Evolutionary conservation across 441 rosid species (phyloP).

Genomic region (Isatis lusitanica): DNA sequence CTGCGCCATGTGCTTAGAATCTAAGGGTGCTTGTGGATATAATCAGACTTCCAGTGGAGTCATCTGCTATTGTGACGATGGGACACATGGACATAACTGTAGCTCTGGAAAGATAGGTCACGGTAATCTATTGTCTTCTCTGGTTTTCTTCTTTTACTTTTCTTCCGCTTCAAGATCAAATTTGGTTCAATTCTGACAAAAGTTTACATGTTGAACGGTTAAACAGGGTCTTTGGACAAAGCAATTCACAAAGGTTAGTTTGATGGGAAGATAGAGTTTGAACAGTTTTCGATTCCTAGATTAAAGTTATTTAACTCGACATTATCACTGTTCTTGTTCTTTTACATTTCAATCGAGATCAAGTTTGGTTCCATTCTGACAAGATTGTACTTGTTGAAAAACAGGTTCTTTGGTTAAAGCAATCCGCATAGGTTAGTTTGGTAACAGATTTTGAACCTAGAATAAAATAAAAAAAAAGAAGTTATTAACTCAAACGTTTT

Average conservation of each 20-base stretch:
- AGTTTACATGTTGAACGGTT: background rate
- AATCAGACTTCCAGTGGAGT: conserved; percentile 3
- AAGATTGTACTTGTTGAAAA: no score
- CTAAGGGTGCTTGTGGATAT: conserved; percentile 51
- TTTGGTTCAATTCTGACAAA: background rate
- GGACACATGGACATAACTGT: background rate
- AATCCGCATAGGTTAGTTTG: no score
- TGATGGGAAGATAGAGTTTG: background rate
- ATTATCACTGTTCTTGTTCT: no score
- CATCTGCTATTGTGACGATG: conserved; percentile 42
- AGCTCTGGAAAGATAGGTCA: background rate
- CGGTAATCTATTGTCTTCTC: background rate
- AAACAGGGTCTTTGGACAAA: background rate
- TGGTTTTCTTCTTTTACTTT: background rate
- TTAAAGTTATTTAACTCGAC: no score
- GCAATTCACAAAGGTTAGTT: background rate
- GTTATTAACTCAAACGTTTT: background rate
- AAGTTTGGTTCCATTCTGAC: no score
- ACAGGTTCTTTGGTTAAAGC: no score
- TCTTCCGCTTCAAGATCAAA: background rate
- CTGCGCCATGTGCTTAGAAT: conserved; percentile 30
- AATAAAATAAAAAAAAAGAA: no score
- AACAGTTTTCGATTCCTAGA: background rate
- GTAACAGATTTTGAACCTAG: no score
- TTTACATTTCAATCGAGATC: no score